Conservation (phyloP, 192 early-diverging fungal species). For the Chytriomyces sp. region DNA sequence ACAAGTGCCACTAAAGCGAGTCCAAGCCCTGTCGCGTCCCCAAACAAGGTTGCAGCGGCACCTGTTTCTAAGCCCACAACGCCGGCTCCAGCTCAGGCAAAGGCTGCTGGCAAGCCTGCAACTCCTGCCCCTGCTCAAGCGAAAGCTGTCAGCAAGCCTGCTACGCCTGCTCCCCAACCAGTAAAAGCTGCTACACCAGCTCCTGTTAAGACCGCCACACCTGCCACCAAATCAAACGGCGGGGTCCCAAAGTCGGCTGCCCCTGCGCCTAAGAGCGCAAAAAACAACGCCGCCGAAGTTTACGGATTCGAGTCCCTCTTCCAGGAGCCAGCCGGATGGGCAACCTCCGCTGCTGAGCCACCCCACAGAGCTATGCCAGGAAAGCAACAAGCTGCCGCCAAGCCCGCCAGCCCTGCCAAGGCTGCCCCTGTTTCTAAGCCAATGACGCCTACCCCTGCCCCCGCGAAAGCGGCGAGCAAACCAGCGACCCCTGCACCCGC, state of each 20-base stretch:
- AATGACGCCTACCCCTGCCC: neutral
- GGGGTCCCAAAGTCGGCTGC: neutral
- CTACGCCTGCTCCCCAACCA: neutral
- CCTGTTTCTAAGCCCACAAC: neutral
- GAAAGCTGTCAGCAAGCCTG: neutral
- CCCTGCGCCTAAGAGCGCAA: neutral
- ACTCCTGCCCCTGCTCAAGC: neutral
- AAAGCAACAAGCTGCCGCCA: neutral
- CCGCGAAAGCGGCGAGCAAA: neutral
- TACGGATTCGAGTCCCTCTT: constrained; percentile 23
- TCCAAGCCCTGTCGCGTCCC: too few species aligned
- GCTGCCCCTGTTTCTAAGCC: neutral
- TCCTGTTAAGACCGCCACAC: neutral
- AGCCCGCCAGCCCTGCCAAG: neutral
- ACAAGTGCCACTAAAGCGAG: neutral
- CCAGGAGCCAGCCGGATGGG: constrained; percentile 7
- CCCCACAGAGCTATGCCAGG: constrained; percentile 2
- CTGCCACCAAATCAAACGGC: neutral
- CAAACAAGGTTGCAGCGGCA: neutral
- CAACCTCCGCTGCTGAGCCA: constrained; percentile 12
- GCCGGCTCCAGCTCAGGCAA: neutral
- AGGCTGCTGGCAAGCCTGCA: constrained; percentile 6
- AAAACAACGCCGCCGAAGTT: constrained; percentile 15
- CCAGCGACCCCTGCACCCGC: neutral
- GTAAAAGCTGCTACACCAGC: neutral